phyloP scores from a whole-genome alignment of 306 rosid genomes.

The Citrullus amarus region DNA sequence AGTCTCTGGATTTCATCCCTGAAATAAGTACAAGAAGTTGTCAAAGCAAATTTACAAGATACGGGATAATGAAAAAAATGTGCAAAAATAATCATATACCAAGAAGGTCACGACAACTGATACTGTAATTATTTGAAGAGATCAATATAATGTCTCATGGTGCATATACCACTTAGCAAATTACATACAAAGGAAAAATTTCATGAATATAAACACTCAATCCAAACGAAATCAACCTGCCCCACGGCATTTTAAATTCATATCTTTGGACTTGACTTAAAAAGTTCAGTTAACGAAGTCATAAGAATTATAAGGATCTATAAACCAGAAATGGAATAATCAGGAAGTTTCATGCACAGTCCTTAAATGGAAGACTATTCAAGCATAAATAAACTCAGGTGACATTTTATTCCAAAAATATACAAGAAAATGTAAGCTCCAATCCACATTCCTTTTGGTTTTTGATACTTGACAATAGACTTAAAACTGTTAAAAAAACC shows the following conservation, averaged over 20 bases:
- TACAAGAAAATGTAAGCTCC: neutral
- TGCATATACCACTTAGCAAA: neutral
- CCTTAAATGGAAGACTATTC: neutral
- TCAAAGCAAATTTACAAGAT: conserved; percentile 2
- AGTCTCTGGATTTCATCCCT: conserved; percentile 63
- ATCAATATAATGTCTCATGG: neutral
- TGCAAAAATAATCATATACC: neutral
- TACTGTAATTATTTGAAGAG: neutral
- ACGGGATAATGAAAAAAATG: neutral
- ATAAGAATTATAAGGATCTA: neutral
- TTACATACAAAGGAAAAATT: neutral
- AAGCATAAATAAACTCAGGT: neutral
- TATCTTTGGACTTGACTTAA: neutral
- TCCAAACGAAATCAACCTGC: neutral
- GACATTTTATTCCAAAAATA: neutral
- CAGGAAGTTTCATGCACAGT: neutral
- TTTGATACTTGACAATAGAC: neutral
- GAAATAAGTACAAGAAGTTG: conserved; percentile 20
- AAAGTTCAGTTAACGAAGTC: neutral
- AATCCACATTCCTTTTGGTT: neutral
- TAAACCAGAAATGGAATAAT: neutral
- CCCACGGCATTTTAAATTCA: neutral
- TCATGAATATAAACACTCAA: neutral
- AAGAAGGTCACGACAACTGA: neutral
- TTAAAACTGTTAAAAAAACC: neutral